Evolutionary conservation across 305 asterid species (phyloP).

Genomic region (Fraxinus greggii): DNA sequence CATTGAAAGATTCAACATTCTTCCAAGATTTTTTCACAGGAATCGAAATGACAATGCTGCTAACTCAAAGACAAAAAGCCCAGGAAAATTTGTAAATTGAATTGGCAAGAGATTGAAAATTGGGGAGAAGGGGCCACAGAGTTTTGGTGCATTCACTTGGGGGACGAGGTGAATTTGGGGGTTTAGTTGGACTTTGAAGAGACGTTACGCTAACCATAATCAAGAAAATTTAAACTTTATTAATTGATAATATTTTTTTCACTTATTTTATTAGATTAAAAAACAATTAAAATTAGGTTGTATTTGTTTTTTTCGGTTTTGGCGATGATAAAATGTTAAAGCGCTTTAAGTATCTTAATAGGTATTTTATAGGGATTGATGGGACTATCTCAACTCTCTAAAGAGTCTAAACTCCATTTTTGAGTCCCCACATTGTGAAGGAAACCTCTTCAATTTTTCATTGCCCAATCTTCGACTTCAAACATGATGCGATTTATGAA

Average conservation of each 20-base stretch:
- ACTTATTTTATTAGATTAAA: constrained; percentile 12
- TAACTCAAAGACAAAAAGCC: constrained; percentile 24
- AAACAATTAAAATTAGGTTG: neutral
- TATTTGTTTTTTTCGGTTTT: neutral
- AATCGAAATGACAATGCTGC: constrained; percentile 12
- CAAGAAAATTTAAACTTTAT: constrained; percentile 11
- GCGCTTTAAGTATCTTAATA: neutral
- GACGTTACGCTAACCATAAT: constrained; percentile 51
- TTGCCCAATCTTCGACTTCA: neutral
- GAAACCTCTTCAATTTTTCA: neutral
- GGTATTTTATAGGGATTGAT: constrained; percentile 25
- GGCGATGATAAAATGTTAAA: neutral
- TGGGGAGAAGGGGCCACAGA: constrained; percentile 38
- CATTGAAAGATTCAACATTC: constrained; percentile 43
- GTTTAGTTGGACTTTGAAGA: constrained; percentile 61
- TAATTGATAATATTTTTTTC: constrained; percentile 14
- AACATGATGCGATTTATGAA: neutral
- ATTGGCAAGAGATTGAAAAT: constrained; percentile 30
- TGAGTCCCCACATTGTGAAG: neutral
- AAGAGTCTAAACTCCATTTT: neutral
- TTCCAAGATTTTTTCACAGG: constrained; percentile 21
- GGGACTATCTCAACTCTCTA: constrained; percentile 20
- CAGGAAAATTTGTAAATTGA: constrained; percentile 21
- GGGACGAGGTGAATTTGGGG: constrained; percentile 39
- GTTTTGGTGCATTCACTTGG: constrained; percentile 35